These are phyloP conservation scores for Cladosporium halotolerans DNA, from an alignment of 2,329 filamentous ascomycete species.

Conservation along the genomic window DNA sequence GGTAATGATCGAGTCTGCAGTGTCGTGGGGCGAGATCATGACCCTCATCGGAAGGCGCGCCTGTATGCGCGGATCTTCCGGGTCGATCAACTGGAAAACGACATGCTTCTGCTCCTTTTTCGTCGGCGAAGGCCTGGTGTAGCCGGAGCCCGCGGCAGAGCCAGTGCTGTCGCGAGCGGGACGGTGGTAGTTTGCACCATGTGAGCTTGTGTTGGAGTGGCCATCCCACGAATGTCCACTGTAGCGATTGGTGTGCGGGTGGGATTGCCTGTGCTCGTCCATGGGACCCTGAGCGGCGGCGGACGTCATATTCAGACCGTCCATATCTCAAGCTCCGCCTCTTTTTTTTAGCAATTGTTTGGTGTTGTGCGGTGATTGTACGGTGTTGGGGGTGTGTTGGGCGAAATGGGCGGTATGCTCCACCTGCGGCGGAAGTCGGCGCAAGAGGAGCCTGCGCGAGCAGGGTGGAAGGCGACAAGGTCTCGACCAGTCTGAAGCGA, in stretches of 20 bases:
- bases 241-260: slow-evolving; percentile 9
- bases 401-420: slow-evolving; percentile 1
- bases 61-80: slow-evolving; percentile 30
- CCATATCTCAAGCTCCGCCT: slow-evolving; percentile 6
- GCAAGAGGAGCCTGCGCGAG: slow-evolving; percentile 10
- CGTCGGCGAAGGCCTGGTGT: slow-evolving; percentile 24
- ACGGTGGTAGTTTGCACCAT: slow-evolving; percentile 7
- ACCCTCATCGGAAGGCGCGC: slow-evolving; percentile 78
- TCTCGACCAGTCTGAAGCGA: not conserved
- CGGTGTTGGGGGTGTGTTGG: not conserved
- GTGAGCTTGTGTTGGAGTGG: slow-evolving; percentile 7
- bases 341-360: not conserved
- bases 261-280: slow-evolving; percentile 10
- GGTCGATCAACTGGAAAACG: slow-evolving; percentile 64
- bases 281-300: slow-evolving; percentile 5
- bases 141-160: slow-evolving; percentile 18
- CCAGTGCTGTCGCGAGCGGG: slow-evolving; percentile 8
- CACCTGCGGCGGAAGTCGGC: slow-evolving; percentile 6
- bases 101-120: slow-evolving; percentile 58
- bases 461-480: not conserved
- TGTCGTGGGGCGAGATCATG: slow-evolving; percentile 91
- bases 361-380: slow-evolving; percentile 2
- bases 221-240: slow-evolving; percentile 10
- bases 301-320: slow-evolving; percentile 2
- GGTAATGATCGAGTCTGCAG: slow-evolving; percentile 93